A percentile compares a stretch with the other conserved stretches of the same genome.
These are phyloP conservation scores for Microbotryum silenes-acaulis DNA, from an alignment of 1,284 basidiomycete species.

Conservation along the genomic window DNA sequence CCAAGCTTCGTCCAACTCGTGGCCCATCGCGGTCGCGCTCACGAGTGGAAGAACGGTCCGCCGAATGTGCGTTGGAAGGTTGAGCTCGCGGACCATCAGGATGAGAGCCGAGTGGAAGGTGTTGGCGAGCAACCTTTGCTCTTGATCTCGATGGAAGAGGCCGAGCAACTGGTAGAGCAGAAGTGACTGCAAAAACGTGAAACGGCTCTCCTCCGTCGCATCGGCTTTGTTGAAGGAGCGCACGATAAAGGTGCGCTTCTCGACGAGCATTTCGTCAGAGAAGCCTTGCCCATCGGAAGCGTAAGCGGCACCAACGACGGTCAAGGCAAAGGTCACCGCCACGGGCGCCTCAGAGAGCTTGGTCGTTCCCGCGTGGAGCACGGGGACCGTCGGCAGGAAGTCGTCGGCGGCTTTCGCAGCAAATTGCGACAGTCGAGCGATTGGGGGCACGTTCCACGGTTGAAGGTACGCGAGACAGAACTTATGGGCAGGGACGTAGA, in stretches of 20 bases:
- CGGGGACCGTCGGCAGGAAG: conserved; percentile 20
- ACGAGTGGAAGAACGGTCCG: not conserved
- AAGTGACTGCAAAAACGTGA: conserved; percentile 21
- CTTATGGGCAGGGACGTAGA: conserved; percentile 11
- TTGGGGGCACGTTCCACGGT: conserved; percentile 17
- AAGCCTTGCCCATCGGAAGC: conserved; percentile 23
- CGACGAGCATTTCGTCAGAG: conserved; percentile 29
- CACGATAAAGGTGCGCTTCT: conserved; percentile 30
- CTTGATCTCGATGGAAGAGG: conserved; percentile 29
- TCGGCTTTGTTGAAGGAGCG: conserved; percentile 18
- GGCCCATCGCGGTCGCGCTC: not conserved
- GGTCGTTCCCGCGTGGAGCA: conserved; percentile 21
- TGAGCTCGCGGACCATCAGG: conserved; percentile 25
- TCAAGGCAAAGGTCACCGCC: conserved; percentile 26
- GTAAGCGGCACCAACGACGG: conserved; percentile 26
- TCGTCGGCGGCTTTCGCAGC: conserved; percentile 14
- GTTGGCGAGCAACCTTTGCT: conserved; percentile 28
- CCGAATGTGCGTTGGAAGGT: conserved; percentile 12
- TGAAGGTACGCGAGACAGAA: conserved; percentile 13
- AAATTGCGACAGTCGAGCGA: conserved; percentile 21
- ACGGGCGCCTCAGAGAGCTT: conserved; percentile 11
- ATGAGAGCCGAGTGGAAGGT: conserved; percentile 27
- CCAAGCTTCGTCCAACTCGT: conserved; percentile 21
- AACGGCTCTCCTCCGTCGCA: conserved; percentile 14
- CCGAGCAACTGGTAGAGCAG: conserved; percentile 32